Evolutionary conservation across 2,329 filamentous ascomycete genomes (phyloP), one percentile per base, ranked within the genome.

Genomic region (Davidsoniella neocaledoniae): DNA sequence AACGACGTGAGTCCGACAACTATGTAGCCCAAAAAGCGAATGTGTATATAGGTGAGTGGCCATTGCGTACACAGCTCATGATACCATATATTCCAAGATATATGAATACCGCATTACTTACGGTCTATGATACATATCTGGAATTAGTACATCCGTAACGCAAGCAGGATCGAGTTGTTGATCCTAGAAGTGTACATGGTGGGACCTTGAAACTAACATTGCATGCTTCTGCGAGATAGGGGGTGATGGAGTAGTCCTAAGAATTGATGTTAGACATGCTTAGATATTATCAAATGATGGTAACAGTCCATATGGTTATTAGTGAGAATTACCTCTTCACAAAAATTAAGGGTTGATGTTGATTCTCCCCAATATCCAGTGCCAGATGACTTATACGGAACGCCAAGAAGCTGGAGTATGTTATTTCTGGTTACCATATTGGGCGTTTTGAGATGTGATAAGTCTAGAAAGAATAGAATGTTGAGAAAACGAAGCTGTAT

Each of bases 91-190:
- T 65, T 6, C 86, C 86, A 17, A 94, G 73, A 62, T 73, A 83
- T 57, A 94, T 70, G 63, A 94, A 94, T 21, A 91, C 67, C 2
- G 83, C 62, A 62, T 94, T 94, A 33, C 86, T 94, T 29, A 88
- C 58, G 3, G 85, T 84, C 64, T 84, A 25, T n/a, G 5, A 23
- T 12, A 29, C n/a, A n/a, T 25, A 49, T n/a, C 5, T 19, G 26
- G 5, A 26, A 3, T 16, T 19, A 17, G 38, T 25, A 33, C 21
- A 7, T 10, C 4, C 23, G 17, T 46, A 29, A 46, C 4, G 10
- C 21, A 16, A 46, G 9, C 14, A 36, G 5, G 39, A 25, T 33
- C 2, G 5, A 5, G 21, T 5, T 33, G 29, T 33, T 12, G 2
- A 5, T 33, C 29, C 29, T 33, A 33, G 29, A 33, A 12, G 12